phyloP scores from a whole-genome alignment of 208 protist genomes.

The Porcisia deanei region DNA sequence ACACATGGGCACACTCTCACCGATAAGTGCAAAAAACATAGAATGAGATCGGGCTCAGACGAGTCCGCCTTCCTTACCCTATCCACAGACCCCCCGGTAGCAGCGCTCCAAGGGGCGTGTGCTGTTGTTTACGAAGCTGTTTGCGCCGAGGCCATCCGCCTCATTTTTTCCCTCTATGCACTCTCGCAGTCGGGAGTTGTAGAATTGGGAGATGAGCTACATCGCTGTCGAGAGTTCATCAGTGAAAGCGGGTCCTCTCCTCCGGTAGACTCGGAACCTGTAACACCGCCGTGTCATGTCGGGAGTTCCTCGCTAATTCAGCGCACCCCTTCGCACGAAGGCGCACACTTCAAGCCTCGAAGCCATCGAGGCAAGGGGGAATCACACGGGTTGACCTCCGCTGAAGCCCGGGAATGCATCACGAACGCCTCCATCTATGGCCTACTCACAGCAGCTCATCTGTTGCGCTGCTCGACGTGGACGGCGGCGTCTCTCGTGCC shows the following conservation, averaged over 20 bases:
- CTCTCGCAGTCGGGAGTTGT: slow-evolving; percentile 7
- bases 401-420: slow-evolving; percentile 22
- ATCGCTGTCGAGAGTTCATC: slow-evolving; percentile 4
- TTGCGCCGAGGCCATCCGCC: slow-evolving; percentile 21
- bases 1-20: not conserved
- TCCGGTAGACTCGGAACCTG: not conserved
- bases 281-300: not conserved
- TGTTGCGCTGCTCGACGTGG: slow-evolving; percentile 41
- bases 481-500: slow-evolving; percentile 14
- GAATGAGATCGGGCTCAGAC: slow-evolving; percentile 4
- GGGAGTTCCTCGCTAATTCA: not conserved
- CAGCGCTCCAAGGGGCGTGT: slow-evolving; percentile 9
- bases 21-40: not conserved
- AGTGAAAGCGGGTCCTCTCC: not conserved
- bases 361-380: not conserved
- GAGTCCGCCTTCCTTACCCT: not conserved
- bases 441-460: slow-evolving; percentile 36
- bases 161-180: slow-evolving; percentile 26
- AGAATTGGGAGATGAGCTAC: slow-evolving; percentile 11
- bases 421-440: slow-evolving; percentile 15
- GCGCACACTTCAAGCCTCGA: not conserved
- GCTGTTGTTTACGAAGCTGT: slow-evolving; percentile 18
- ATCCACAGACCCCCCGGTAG: not conserved
- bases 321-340: not conserved
- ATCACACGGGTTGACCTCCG: not conserved